Evolutionary conservation across 2,329 filamentous ascomycete species (phyloP), one percentile per base, ranked within the genome.

Genomic region (Trichoderma cornu-damae): DNA sequence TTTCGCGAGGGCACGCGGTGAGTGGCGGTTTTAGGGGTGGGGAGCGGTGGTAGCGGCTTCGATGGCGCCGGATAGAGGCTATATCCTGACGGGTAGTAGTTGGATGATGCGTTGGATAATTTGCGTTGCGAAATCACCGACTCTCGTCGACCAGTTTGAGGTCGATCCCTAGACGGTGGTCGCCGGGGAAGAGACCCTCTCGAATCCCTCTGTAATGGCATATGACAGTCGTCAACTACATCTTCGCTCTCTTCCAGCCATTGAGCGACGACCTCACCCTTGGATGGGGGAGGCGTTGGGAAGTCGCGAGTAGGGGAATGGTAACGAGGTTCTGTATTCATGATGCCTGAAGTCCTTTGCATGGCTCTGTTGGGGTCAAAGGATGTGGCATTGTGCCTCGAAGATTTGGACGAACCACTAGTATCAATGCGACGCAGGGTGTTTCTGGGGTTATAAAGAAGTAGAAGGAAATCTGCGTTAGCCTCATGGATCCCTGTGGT

Each of bases 21-120:
- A 20, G 58, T 28, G 22, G 58, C 16, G 12, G 51, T 12, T 26
- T 43, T 60, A 8, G 57, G 57, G 16, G 48, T 58, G 16, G 62
- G 62, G 8, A 64, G 40, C 11, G 62, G 53, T 8, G 62, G 62
- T 1, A 64, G 40, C 3, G 62, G 62, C 47, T 64, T 64, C 9
- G 59, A 60, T 2, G 61, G 62, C 20, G 62, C 60, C 18, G 62
- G 62, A 40, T 61, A 61, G 4, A 61, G 57, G 42, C 58, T 63
- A 40, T 59, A 61, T 18, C 28, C 59, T 9, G 59, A 46, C 20
- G 43, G 28, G 37, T 60, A 58, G 43, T 43, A 56, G 30, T 38
- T 48, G 51, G 58, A 60, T 47, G 58, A 60, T 18, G 59, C 49
- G 34, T 52, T 59, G 32, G 59, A 60, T 11, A 57, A 26, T 26